Base-by-base conservation (phyloP, 306 rosid species). In the Chamaecrista fasciculata region DNA sequence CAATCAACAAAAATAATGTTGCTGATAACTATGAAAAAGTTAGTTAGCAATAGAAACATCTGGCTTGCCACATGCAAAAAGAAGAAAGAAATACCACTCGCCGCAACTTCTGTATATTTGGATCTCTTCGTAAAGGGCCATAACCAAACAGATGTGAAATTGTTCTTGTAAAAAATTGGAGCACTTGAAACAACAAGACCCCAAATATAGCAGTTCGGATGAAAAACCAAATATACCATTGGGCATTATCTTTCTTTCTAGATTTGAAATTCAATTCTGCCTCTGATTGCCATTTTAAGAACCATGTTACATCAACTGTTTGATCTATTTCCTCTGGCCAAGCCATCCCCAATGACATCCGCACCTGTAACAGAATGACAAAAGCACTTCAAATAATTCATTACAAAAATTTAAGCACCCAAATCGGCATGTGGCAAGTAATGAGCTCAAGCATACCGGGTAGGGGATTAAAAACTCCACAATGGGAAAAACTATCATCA, bases 221-320 rank as follows among this genome's bases (percentile, higher is more conserved):
- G 5, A 86, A 50, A 80, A 90, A 86, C 98, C 79, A 73, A 52
- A 83, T 1, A 73, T 61, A 46, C 97, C 97, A 90, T 53, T 39
- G 69, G 37, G 31, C 0, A 46, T 31, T 85, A 28, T 86, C 90
- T 23, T 43, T 59, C 77, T 73, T 81, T 73, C 94, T 82, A 67
- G 86, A 71, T 70, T 28, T 79, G 63, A 78, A 83, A 65, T 42
- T 82, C 73, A 42, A 70, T 82, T 88, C 98, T 74, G 96, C 86
- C 83, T 82, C 88, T 34, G 96, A 86, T 79, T 93, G 98, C 90
- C 94, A 90, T 82, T 88, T 80, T 85, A 93, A 82, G 84, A 83
- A 90, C 98, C 97, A 86, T 26, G 97, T 80, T 56, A 90, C 69
- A 26, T 57, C 91, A 67, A 85, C 89, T n/a, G 84, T 78, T 84